These are phyloP conservation scores for Streptanthus diversifolius DNA, from an alignment of 345 rosid species.

Conservation along the genomic window DNA sequence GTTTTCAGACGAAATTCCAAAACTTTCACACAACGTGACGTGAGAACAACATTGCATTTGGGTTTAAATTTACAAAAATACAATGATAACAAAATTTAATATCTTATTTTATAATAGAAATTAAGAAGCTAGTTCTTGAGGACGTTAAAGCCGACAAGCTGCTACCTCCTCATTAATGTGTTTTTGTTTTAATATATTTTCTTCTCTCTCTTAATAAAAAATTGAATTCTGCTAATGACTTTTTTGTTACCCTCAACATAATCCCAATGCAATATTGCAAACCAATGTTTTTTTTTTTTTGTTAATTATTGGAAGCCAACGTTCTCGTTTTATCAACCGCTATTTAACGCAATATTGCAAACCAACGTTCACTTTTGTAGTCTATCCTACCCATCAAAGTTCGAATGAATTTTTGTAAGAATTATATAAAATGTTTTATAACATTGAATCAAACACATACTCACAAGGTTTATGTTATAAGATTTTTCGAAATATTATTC, in stretches of 20 bases:
- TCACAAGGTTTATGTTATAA: not conserved
- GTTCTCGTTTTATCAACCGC: not conserved
- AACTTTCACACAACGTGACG: not conserved
- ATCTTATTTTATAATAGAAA: not conserved
- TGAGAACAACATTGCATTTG: not conserved
- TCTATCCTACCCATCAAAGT: not conserved
- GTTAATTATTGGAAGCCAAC: not conserved
- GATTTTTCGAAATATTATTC: not conserved
- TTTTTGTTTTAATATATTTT: not conserved
- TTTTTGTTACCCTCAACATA: not conserved
- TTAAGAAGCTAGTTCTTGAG: not conserved
- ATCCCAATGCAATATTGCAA: constrained; percentile 16
- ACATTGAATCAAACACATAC: not conserved
- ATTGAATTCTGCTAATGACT: not conserved
- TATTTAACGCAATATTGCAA: not conserved
- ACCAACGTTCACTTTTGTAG: not conserved
- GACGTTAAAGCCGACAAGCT: constrained; percentile 14
- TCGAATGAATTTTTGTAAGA: not conserved
- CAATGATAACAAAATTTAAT: not conserved
- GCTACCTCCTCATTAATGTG: not conserved
- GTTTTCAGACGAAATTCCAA: not conserved
- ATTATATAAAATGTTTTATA: not conserved
- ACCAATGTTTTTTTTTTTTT: not conserved
- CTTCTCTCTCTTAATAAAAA: not conserved
- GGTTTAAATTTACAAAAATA: not conserved